Evolutionary conservation across 176 grass and related monocot species (phyloP), one percentile per base, ranked within the genome.

Genomic region (Avena sativa): DNA sequence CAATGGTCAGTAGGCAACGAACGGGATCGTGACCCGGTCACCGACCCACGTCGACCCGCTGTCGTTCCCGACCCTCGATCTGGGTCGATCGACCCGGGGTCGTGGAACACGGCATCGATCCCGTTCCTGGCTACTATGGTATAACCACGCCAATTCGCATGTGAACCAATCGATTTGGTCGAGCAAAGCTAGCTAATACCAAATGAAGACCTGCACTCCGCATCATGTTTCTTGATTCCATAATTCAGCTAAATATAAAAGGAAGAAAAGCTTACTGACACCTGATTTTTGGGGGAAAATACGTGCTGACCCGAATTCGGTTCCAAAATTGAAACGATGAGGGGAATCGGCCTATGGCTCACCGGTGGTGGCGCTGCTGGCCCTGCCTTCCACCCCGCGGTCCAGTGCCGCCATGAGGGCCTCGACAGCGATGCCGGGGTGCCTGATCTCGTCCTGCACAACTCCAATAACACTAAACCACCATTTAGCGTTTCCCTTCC

Each of bases 321-420:
- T n/a, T 21, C 43, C 51, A 79, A 65, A 32, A 68, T 72, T 84
- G 9, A 56, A 51, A 52, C 21, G 34, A 47, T 23, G 16, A 80
- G 46, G 59, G 20, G 20, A 68, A 32, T 8, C 4, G 25, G 32
- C 16, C 25, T 51, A 6, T 12, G 68, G 52, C 83, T 92, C 70
- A 93, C 95, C 4, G 74, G 81, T 15, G 53, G 4, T 6, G 53
- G 6, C 19, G 46, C 43, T 17, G 63, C 77, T 71, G 53, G 8
- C 48, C 63, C 76, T 89, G 63, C 90, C 96, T 79, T 87, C 96
- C 67, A 95, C 92, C 80, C 93, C 93, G 34, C 93, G 91, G 76
- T 95, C 92, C 43, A 98, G 86, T 53, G 80, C 93, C 13, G 86
- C 93, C 2, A 88, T 95, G 76, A 98, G 92, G 66, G 93, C 95